Conservation (phyloP, 768 basidiomycete species). For the Pulveroboletus sp. region DNA sequence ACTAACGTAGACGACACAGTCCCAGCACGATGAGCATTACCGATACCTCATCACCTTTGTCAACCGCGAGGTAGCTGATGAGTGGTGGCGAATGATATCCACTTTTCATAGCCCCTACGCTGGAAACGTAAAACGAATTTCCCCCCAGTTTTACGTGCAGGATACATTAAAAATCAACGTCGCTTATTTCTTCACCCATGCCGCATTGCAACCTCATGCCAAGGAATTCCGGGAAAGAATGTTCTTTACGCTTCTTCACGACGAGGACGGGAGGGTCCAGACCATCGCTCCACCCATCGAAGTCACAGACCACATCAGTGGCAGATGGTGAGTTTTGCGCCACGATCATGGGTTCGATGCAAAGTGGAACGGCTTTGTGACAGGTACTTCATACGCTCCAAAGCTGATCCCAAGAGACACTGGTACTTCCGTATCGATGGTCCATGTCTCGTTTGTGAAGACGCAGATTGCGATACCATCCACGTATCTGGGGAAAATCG, state of each 20-base stretch:
- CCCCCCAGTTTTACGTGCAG: constrained; percentile 7
- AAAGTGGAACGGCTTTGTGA: not conserved
- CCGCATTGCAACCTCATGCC: no score
- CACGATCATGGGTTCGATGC: not conserved
- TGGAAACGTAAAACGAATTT: not conserved
- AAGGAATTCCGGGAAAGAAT: no score
- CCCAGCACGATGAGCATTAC: not conserved
- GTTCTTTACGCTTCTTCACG: no score
- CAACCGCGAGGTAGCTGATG: constrained; percentile 22
- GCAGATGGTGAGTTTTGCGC: not conserved
- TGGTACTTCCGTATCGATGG: constrained; percentile 1
- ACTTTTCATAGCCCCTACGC: constrained; percentile 3
- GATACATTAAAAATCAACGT: no score
- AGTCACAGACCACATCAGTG: no score
- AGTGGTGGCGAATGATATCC: constrained; percentile 26
- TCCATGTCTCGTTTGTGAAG: not conserved
- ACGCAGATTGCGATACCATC: not conserved
- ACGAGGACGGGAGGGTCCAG: no score
- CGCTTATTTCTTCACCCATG: no score
- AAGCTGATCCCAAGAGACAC: not conserved
- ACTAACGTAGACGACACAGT: not conserved
- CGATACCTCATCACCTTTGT: constrained; percentile 20
- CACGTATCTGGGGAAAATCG: constrained; percentile 3
- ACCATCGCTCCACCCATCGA: no score
- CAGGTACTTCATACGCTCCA: constrained; percentile 1